Conservation (phyloP, 1,284 basidiomycete genomes). For the Cutaneotrichosporon daszewskae region DNA sequence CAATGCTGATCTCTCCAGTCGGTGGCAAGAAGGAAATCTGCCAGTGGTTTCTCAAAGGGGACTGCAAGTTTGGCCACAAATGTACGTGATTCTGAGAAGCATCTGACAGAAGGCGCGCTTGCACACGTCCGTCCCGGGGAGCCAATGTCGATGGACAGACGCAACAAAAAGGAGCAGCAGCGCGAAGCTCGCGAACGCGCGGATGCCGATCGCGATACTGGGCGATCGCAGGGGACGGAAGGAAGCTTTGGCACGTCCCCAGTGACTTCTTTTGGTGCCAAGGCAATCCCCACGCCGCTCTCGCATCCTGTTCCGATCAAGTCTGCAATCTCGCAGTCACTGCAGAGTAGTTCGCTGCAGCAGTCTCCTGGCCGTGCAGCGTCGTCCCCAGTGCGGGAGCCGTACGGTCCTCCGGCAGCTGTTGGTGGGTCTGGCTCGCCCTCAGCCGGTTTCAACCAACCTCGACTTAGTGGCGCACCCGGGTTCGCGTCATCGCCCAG, state of each 20-base stretch:
- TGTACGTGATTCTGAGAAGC: slow-evolving; percentile 51
- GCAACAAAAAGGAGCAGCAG: slow-evolving; percentile 96
- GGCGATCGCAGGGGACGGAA: slow-evolving; percentile 8
- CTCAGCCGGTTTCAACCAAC: slow-evolving; percentile 36
- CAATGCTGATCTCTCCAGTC: slow-evolving; percentile 46
- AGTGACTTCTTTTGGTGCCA: slow-evolving; percentile 1
- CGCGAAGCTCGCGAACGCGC: slow-evolving; percentile 50
- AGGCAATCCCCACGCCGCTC: slow-evolving; percentile 12
- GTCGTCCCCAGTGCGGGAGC: slow-evolving; percentile 42
- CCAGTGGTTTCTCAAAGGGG: slow-evolving; percentile 77
- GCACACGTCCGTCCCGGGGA: slow-evolving; percentile 93
- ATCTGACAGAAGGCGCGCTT: slow-evolving; percentile 55
- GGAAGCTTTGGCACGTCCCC: slow-evolving; percentile 13
- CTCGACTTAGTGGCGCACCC: slow-evolving; percentile 17
- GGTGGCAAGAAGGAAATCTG: slow-evolving; percentile 85
- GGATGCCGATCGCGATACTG: slow-evolving; percentile 6
- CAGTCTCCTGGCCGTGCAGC: slow-evolving; percentile 16
- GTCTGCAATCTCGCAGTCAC: slow-evolving; percentile 35
- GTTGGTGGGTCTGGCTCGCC: slow-evolving; percentile 34
- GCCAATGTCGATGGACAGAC: slow-evolving; percentile 88
- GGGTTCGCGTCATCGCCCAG: slow-evolving; percentile 38
- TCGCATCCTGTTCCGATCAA: slow-evolving; percentile 38
- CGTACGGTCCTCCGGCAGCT: slow-evolving; percentile 39
- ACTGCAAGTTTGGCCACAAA: slow-evolving; percentile 97
- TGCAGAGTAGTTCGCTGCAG: slow-evolving; percentile 24